Evolutionary conservation across 2,329 filamentous ascomycete species (phyloP).

Genomic region (Paraphoma chrysanthemicola): DNA sequence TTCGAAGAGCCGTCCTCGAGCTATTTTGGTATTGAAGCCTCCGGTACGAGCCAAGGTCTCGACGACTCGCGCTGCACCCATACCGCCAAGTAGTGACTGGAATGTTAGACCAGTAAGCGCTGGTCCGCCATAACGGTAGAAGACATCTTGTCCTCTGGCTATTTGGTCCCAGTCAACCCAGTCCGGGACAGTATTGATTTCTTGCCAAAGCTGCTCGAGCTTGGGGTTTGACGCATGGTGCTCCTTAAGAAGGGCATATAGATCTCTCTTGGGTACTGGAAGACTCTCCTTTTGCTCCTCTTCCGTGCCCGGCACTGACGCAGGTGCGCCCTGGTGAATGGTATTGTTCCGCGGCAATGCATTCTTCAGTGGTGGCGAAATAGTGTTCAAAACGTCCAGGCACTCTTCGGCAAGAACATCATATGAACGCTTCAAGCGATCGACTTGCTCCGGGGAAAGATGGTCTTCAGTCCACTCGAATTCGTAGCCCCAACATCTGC

Average conservation of each 20-base stretch:
- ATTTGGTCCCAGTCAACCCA: constrained; percentile 85
- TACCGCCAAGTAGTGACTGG: constrained; percentile 71
- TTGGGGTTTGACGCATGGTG: constrained; percentile 65
- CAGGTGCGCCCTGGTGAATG: constrained; percentile 30
- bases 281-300: constrained; percentile 43
- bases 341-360: constrained; percentile 48
- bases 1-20: constrained; percentile 71
- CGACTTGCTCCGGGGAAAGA: constrained; percentile 64
- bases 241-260: constrained; percentile 68
- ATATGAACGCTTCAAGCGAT: constrained; percentile 69
- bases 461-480: constrained; percentile 75
- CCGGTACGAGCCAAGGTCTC: constrained; percentile 77
- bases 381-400: constrained; percentile 67
- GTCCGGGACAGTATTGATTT: constrained; percentile 70
- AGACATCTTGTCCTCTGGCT: constrained; percentile 74
- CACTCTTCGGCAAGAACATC: constrained; percentile 73
- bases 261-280: constrained; percentile 57
- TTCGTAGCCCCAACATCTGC: constrained; percentile 67
- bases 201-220: constrained; percentile 66
- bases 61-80: constrained; percentile 75
- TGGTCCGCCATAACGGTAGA: constrained; percentile 76
- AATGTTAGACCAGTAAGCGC: constrained; percentile 70
- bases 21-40: constrained; percentile 73
- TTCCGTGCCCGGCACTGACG: constrained; percentile 34
- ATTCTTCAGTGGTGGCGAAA: constrained; percentile 59